Base-by-base conservation (phyloP, 2,329 filamentous ascomycete genomes). In the Scedosporium aurantiacum region DNA sequence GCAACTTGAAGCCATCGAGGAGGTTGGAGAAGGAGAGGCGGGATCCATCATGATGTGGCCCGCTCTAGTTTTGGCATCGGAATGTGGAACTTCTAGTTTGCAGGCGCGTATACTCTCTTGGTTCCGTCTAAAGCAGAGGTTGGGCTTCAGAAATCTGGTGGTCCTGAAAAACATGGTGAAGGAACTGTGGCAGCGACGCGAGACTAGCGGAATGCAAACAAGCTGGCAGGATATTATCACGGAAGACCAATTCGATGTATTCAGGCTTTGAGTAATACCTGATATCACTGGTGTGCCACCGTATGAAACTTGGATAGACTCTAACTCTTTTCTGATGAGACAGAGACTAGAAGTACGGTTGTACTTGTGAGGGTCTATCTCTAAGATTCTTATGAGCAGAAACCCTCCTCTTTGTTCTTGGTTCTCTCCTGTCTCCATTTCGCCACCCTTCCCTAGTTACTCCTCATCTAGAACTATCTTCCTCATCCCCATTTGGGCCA, bases 1-100 rank as follows among this genome's bases (percentile, higher is more conserved):
- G 16, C 69, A 73, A 25, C 63, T 74, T 14, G 71, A 73, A 61
- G 67, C 69, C 0, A 68, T 71, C 6, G 71, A 72, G 58, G 57
- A 32, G 4, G 64, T 69, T 1, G 70, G 67, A 1, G 65, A 66
- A 21, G 69, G 70, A 5, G 63, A 65, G 18, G 67, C 69, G 1
- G 72, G 72, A 2, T 71, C 67, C 60, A 68, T 73, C 18, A 71
- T 73, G 62, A 67, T 73, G 32, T 74, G 72, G 72, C 71, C 71
- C 1, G 69, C 68, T 3, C 67, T 74, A 40, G 69, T 74, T 1
- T 65, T 73, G 3, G 72, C 70, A 2, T 71, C 71, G 4, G 72
- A 74, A 57, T 74, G 72, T 52, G 63, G 68, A 40, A 64, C 62
- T 2, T 54, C 57, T 5, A 66, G 65, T 27, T 61, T 72, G 32